Evolutionary conservation across 805 yeast species (phyloP).

Genomic region (Jamesozyma rosinii): DNA sequence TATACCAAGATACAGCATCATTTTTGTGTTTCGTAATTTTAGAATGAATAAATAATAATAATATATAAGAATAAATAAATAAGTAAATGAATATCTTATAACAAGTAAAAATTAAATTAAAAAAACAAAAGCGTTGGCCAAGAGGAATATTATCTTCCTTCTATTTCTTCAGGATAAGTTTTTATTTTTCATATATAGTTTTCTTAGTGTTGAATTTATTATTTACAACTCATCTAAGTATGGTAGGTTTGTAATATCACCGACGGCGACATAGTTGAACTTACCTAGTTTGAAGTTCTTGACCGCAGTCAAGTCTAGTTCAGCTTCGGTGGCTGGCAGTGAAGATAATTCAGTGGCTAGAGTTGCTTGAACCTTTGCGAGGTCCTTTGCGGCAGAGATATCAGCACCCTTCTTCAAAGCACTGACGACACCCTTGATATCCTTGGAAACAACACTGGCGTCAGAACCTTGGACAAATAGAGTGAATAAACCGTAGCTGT

Average conservation of each 20-base stretch:
- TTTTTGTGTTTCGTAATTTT: no score
- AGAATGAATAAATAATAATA: not conserved
- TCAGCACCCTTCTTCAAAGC: constrained; percentile 45
- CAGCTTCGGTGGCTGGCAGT: not conserved
- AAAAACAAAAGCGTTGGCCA: not conserved
- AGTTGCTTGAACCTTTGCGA: constrained; percentile 38
- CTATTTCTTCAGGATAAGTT: not conserved
- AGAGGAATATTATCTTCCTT: not conserved
- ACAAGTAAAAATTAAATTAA: not conserved
- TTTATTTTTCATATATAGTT: not conserved
- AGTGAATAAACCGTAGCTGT: constrained; percentile 75
- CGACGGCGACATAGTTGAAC: constrained; percentile 82
- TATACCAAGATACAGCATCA: no score
- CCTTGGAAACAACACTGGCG: constrained; percentile 49
- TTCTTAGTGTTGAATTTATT: not conserved
- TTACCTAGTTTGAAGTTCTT: constrained; percentile 43
- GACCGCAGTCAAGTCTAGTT: constrained; percentile 32
- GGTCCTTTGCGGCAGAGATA: constrained; percentile 51
- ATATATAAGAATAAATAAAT: not conserved
- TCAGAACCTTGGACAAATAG: constrained; percentile 52
- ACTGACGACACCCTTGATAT: constrained; percentile 52
- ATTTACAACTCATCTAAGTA: constrained; percentile 74
- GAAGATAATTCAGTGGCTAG: constrained; percentile 33
- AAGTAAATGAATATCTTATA: not conserved
- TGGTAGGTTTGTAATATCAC: constrained; percentile 80